Evolutionary conservation across 1,284 basidiomycete species (phyloP), one percentile per base, ranked within the genome.

Genomic region (Ganoderma boninense): DNA sequence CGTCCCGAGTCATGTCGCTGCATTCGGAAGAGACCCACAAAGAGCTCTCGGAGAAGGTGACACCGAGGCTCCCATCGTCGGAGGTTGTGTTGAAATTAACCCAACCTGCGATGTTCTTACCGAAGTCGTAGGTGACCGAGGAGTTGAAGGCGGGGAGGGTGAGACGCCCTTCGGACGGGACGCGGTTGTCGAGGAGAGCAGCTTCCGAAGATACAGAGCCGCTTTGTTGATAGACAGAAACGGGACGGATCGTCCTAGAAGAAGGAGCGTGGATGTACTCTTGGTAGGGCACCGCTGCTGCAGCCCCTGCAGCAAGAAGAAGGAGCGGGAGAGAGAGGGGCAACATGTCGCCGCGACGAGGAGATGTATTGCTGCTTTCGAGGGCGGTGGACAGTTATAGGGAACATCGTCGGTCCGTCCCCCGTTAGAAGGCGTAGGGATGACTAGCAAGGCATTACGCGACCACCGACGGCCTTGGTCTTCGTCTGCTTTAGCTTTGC

Each of bases 91-190:
- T 60, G 60, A 74, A 68, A 43, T 69, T 67, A 60, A 74, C 70
- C 71, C 60, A 67, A 5, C 73, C 73, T 4, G 59, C 73, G 63
- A 74, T 70, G 65, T 71, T 74, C 65, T 74, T 74, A 60, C 73
- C 70, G 29, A 74, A 74, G 65, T 74, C 73, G 46, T 74, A 74
- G n/a, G 73, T 72, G 26, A 72, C 71, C 4, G 73, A 72, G 32
- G 69, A 62, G 66, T 72, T 72, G 63, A 66, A 70, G 0, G 23
- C 60, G 20, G 29, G 13, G 10, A 74, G 67, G 20, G 64, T 44
- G n/a, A 72, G 67, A 11, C 20, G 38, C 3, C 32, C 20, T 13
- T 69, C 65, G 6, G 38, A 8, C 4, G 42, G 20, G 6, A 6
- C 49, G 1, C 46, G 11, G n/a, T 4, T 4, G 4, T 35, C 60